These are phyloP conservation scores for Brasilioporus rufonigricans DNA, from an alignment of 768 basidiomycete species.

Conservation along the genomic window DNA sequence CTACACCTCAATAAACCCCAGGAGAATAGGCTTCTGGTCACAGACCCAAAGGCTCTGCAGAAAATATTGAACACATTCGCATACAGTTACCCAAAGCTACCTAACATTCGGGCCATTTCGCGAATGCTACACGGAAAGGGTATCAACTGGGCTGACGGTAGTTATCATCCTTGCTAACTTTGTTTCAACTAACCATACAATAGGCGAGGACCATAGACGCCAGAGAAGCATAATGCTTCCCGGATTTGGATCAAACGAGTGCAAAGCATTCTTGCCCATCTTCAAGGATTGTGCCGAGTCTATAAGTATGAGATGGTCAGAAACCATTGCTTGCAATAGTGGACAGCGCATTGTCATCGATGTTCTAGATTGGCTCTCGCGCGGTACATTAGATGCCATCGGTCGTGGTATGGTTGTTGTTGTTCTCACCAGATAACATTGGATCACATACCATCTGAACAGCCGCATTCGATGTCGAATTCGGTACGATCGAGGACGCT, in stretches of 20 bases:
- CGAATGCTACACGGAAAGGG: conserved; percentile 29
- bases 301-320: conserved; percentile 17
- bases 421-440: background rate
- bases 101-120: background rate
- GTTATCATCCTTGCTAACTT: background rate
- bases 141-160: conserved; percentile 41
- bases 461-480: conserved; percentile 46
- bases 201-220: conserved; percentile 44
- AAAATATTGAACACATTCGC: background rate
- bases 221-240: conserved; percentile 56
- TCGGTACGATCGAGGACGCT: background rate
- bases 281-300: conserved; percentile 38
- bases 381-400: conserved; percentile 47
- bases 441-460: background rate
- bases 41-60: background rate
- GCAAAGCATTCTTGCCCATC: conserved; percentile 47
- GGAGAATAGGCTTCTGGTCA: background rate
- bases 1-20: background rate
- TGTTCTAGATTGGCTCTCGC: conserved; percentile 30
- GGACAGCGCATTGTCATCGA: conserved; percentile 14
- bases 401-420: conserved; percentile 39
- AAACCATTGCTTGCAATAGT: conserved; percentile 4
- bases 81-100: background rate
- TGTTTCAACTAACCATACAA: conserved; percentile 3
- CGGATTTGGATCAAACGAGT: conserved; percentile 50